These are phyloP conservation scores for Phaeosphaeria sp. DNA, from an alignment of 2,329 filamentous ascomycete species.

Conservation along the genomic window DNA sequence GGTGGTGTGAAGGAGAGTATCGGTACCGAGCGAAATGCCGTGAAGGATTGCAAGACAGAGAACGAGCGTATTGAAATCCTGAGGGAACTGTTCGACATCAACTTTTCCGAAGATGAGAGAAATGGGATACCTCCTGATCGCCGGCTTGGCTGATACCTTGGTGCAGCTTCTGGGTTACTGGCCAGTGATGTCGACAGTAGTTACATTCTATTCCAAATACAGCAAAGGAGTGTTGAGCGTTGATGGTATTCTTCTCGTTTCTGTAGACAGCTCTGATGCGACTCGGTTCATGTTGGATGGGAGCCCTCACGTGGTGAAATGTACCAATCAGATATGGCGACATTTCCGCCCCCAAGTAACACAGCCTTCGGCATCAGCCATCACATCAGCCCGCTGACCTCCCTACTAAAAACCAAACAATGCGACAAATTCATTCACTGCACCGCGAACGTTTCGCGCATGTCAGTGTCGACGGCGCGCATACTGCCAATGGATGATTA, in stretches of 20 bases:
- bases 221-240: too few species aligned
- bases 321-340: not conserved
- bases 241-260: too few species aligned
- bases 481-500: not conserved
- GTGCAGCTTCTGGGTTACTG: not conserved
- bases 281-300: not conserved
- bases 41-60: slow-evolving; percentile 11
- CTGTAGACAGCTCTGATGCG: not conserved
- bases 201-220: too few species aligned
- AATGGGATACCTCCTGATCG: not conserved
- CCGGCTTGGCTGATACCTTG: not conserved
- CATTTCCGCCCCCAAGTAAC: not conserved
- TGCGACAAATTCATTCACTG: not conserved
- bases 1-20: slow-evolving; percentile 2
- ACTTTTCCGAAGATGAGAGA: slow-evolving; percentile 9
- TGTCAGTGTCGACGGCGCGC: not conserved
- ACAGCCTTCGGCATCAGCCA: not conserved
- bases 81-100: slow-evolving; percentile 7
- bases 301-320: not conserved
- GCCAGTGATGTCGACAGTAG: too few species aligned
- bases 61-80: slow-evolving; percentile 9
- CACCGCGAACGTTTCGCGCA: not conserved
- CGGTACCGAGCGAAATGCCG: not conserved
- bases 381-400: not conserved
- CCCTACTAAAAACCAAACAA: not conserved